Base-by-base conservation (phyloP, 768 basidiomycete genomes). In the Paxillus ammoniavirescens region DNA sequence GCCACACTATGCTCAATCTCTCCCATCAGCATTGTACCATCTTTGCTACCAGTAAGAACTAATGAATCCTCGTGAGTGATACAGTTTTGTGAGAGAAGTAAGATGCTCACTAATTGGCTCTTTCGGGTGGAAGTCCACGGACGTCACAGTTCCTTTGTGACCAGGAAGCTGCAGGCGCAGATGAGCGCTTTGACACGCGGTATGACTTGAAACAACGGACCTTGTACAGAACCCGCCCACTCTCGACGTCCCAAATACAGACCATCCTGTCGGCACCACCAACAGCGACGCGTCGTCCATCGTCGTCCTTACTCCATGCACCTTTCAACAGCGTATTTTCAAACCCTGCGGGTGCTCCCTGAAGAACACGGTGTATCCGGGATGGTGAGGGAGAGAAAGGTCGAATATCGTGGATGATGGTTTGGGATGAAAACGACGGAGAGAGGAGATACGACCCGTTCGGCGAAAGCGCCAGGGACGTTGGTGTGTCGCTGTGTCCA, bases 81-180 rank as follows among this genome's bases (percentile, higher is more conserved):
- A 21, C 35, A 37, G 53, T 38, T 23, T 30, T 31, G 23, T 14
- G 21, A 31, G 13, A 44, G 8, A 41, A 38, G 21, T 14, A 13
- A 14, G 14, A 51, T 10, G 77, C 93, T 59, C 70, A 96, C 93
- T 82, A 68, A 97, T 94, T 10, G 94, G 95, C 62, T 97, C 94
- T 64, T 87, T 92, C 8, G 96, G 94, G 68, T 96, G 93, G 77
- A 96, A 97, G 62, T 96, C 97, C 0, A 93, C 92, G n/a, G 87
- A 77, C 1, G 93, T 94, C 13, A 98, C 94, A 0, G 95, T 95
- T 10, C 96, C 95, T 69, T 93, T 97, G 70, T 99, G 96, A 13
- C 96, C 96, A 37, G 96, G 93, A 52, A 98, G 80, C 91, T 91
- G 55, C 17, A 33, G 23, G 21, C n/a, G 49, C 21, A 35, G 17